These are phyloP conservation scores for Trichophyton simii DNA, from an alignment of 2,329 filamentous ascomycete species.

Conservation along the genomic window DNA sequence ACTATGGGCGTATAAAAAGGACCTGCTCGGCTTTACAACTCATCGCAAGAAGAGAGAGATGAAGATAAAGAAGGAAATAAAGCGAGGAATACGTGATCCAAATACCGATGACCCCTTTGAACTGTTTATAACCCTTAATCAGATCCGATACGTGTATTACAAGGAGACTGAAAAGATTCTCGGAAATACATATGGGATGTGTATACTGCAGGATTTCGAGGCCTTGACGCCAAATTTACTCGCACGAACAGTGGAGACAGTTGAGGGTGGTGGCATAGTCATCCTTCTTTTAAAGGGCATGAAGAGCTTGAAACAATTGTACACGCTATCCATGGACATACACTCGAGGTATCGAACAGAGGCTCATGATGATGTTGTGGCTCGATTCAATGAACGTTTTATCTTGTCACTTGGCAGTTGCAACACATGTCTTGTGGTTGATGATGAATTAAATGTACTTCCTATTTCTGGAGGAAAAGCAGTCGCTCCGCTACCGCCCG, in stretches of 20 bases:
- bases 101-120: constrained; percentile 94
- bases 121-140: constrained; percentile 87
- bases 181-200: constrained; percentile 97
- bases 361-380: constrained; percentile 86
- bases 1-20: constrained; percentile 97
- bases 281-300: constrained; percentile 87
- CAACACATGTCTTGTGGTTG: constrained; percentile 85
- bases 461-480: constrained; percentile 92
- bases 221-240: constrained; percentile 94
- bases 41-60: constrained; percentile 96
- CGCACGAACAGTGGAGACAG: constrained; percentile 89
- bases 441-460: constrained; percentile 93
- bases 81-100: constrained; percentile 79
- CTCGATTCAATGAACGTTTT: constrained; percentile 95
- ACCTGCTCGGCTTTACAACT: constrained; percentile 85
- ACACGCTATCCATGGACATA: constrained; percentile 94
- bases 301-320: constrained; percentile 92
- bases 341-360: constrained; percentile 94
- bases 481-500: constrained; percentile 68
- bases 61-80: constrained; percentile 98
- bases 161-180: constrained; percentile 99
- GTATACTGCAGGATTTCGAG: constrained; percentile 95
- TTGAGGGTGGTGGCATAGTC: constrained; percentile 88
- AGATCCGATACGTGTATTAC: constrained; percentile 98
- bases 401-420: constrained; percentile 91